phyloP scores from a whole-genome alignment of 345 rosid species.

The Populus tremula region DNA sequence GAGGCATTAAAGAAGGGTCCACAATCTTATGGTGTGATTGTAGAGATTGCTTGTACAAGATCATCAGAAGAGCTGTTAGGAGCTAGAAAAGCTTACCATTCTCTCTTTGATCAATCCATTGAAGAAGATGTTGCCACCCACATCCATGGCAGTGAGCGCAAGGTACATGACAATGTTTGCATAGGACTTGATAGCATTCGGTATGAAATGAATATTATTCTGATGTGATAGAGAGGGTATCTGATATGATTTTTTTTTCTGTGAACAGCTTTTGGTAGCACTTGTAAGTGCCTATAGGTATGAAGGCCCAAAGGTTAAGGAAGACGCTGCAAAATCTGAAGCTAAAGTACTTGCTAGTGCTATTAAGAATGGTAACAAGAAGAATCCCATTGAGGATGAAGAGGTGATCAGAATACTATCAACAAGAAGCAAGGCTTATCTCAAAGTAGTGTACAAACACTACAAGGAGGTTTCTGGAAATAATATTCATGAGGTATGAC shows the following conservation, averaged over 20 bases:
- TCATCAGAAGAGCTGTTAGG: slow-evolving; percentile 73
- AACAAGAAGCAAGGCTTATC: slow-evolving; percentile 81
- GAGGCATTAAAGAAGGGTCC: slow-evolving; percentile 59
- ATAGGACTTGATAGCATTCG: no score
- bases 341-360: slow-evolving; percentile 48
- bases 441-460: slow-evolving; percentile 43
- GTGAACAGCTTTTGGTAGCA: slow-evolving; percentile 69
- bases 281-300: slow-evolving; percentile 92
- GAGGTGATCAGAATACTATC: slow-evolving; percentile 65
- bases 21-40: slow-evolving; percentile 46
- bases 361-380: slow-evolving; percentile 39
- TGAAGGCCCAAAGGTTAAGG: slow-evolving; percentile 64
- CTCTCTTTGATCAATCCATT: slow-evolving; percentile 71
- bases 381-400: slow-evolving; percentile 45
- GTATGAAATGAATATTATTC: background rate
- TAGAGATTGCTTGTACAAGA: slow-evolving; percentile 78
- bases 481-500: slow-evolving; percentile 47
- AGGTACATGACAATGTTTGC: slow-evolving; percentile 30
- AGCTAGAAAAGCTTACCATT: slow-evolving; percentile 88
- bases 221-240: background rate
- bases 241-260: background rate
- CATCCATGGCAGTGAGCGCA: slow-evolving; percentile 43
- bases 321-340: slow-evolving; percentile 57
- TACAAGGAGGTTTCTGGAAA: slow-evolving; percentile 50
- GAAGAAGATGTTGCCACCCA: slow-evolving; percentile 77